phyloP scores from a whole-genome alignment of 768 basidiomycete genomes.

The Coprinellus micaceus region DNA sequence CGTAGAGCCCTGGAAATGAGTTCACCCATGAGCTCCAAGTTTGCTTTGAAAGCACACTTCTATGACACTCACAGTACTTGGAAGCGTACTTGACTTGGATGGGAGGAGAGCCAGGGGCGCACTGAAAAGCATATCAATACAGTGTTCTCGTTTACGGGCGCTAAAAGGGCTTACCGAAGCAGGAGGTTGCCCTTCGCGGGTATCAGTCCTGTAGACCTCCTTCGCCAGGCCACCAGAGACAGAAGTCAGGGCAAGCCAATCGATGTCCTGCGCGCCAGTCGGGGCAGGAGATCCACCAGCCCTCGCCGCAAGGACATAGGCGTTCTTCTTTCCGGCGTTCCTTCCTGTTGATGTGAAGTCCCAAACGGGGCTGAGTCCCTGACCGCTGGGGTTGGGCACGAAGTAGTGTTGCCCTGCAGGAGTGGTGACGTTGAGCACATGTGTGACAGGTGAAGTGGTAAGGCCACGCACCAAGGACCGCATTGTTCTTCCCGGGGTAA shows the following conservation, averaged over 20 bases:
- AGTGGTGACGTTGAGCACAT: background rate
- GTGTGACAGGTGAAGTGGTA: background rate
- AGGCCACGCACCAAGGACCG: constrained; percentile 28
- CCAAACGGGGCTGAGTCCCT: constrained; percentile 42
- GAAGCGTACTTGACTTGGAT: constrained; percentile 44
- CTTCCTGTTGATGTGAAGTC: constrained; percentile 44
- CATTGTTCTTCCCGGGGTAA: constrained; percentile 10
- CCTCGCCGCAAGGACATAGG: constrained; percentile 40
- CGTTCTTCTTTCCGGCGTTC: constrained; percentile 32
- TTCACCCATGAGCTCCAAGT: too few species aligned
- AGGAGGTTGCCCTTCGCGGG: constrained; percentile 50
- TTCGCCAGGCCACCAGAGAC: constrained; percentile 44
- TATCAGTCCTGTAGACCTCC: constrained; percentile 47
- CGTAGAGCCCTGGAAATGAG: background rate
- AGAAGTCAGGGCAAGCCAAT: constrained; percentile 44
- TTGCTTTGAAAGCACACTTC: too few species aligned
- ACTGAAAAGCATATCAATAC: constrained; percentile 18
- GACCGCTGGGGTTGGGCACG: constrained; percentile 41
- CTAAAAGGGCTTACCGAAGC: constrained; percentile 26
- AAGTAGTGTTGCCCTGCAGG: constrained; percentile 51
- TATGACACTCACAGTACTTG: constrained; percentile 46
- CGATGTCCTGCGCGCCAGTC: constrained; percentile 37
- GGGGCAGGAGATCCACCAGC: constrained; percentile 35
- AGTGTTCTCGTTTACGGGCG: too few species aligned
- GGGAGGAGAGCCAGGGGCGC: constrained; percentile 30